Evolutionary conservation across 352 stramenopile genomes (phyloP), one percentile per base, ranked within the genome.

Genomic region (Phytophthora litchii): DNA sequence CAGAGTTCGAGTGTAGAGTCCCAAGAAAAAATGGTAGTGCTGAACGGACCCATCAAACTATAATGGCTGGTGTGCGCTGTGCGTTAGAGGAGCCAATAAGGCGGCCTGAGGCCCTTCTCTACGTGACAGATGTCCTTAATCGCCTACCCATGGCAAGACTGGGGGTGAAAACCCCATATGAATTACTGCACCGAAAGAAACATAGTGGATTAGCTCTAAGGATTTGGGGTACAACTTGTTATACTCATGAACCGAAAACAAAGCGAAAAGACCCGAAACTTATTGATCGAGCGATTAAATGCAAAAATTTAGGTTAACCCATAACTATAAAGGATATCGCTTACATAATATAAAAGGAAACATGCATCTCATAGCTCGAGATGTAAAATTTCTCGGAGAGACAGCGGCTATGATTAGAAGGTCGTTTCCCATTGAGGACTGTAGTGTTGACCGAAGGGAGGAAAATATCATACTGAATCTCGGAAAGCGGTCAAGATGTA

Each of bases 251-350:
- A 2, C 43, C 53, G 12, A 54, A 61, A 36, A 37, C 45, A 11
- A 55, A 62, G 3, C n/a, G 36, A 31, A 49, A 35, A 9, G 25
- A 55, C 20, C 14, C 14, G 10, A 52, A 62, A 36, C n/a, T 62
- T 10, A 41, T 23, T 38, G 41, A 45, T 19, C 1, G 51, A 11
- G 6, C 51, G 11, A 21, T 51, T 21, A 31, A 60, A 13, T 60
- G 29, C 27, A 62, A 48, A 23, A 8, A 38, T 8, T 45, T 62
- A 38, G 54, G 1, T 13, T 51, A 5, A 49, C 17, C n/a, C 11
- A 9, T 13, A 51, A 25, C 9, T 60, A 47, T 21, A 60, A 54
- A 47, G 20, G 42, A 9, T 60, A 60, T 17, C n/a, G 53, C 4
- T 11, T 60, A 6, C 34, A 58, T 6, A 46, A 32, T 32, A 7